A percentile compares a stretch with the other conserved stretches of the same genome.
These are phyloP conservation scores for Perkinsus chesapeaki DNA, from an alignment of 169 alveolate species.

Conservation along the genomic window DNA sequence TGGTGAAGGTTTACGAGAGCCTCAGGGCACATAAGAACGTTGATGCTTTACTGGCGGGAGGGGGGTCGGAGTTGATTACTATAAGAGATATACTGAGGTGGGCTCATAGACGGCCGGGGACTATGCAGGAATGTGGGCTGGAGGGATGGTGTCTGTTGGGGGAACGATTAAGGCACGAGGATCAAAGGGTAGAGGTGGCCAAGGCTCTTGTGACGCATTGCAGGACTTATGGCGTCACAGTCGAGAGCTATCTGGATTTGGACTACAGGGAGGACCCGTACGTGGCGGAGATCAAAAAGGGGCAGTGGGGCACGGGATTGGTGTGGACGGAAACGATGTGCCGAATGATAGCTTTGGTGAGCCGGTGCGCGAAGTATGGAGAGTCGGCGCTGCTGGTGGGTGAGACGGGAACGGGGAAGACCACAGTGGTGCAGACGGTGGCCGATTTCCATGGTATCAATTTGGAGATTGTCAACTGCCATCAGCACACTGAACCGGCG, in stretches of 20 bases:
- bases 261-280: constrained; percentile 42
- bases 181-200: constrained; percentile 67
- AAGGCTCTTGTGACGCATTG: constrained; percentile 35
- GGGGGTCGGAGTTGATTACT: constrained; percentile 82
- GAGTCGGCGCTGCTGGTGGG: constrained; percentile 99
- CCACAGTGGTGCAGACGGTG: constrained; percentile 84
- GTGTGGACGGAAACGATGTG: constrained; percentile 43
- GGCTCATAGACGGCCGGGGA: constrained; percentile 84
- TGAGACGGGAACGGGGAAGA: constrained; percentile 99
- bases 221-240: constrained; percentile 21
- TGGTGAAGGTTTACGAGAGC: constrained; percentile 85
- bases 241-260: constrained; percentile 24
- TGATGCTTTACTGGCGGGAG: constrained; percentile 33
- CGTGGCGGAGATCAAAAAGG: constrained; percentile 27
- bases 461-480: constrained; percentile 84
- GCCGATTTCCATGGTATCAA: constrained; percentile 52
- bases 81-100: constrained; percentile 97
- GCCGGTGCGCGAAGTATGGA: constrained; percentile 75
- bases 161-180: constrained; percentile 82
- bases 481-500: constrained; percentile 92
- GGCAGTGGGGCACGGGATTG: constrained; percentile 22
- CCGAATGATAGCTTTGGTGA: constrained; percentile 74
- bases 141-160: constrained; percentile 87
- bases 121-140: constrained; percentile 65
- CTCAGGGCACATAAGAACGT: constrained; percentile 65